phyloP scores from a whole-genome alignment of 1,139 yeast genomes.

The Lodderomyces elongisporus region DNA sequence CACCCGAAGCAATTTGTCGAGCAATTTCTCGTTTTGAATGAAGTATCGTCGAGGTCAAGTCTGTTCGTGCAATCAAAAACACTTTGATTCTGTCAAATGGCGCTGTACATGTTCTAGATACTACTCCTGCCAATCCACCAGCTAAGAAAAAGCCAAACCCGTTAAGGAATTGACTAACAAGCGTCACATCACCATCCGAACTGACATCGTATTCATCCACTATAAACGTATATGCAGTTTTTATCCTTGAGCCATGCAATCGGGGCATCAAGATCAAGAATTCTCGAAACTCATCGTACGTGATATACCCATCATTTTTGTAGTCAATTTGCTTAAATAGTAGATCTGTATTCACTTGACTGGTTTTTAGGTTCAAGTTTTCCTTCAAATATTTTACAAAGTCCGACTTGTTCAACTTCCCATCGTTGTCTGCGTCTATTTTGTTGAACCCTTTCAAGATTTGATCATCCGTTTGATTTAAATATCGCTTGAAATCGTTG shows the following conservation, averaged over 20 bases:
- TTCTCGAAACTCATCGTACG: slow-evolving; percentile 83
- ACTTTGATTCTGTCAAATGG: slow-evolving; percentile 95
- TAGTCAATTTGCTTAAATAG: slow-evolving; percentile 61
- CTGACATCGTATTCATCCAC: slow-evolving; percentile 75
- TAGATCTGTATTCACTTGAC: slow-evolving; percentile 49
- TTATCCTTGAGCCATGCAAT: slow-evolving; percentile 59
- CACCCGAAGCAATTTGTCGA: slow-evolving; percentile 33
- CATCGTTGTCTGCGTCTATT: slow-evolving; percentile 75
- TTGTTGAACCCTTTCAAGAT: slow-evolving; percentile 63
- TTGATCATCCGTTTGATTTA: slow-evolving; percentile 61
- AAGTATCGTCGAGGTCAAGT: slow-evolving; percentile 62
- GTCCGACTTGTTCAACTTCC: slow-evolving; percentile 62
- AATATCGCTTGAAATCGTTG: slow-evolving; percentile 57
- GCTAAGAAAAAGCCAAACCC: slow-evolving; percentile 90
- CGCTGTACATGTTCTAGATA: slow-evolving; percentile 95
- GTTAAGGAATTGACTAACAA: slow-evolving; percentile 70
- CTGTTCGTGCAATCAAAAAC: slow-evolving; percentile 87
- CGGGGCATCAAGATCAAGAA: slow-evolving; percentile 80
- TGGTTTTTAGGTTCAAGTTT: slow-evolving; percentile 48
- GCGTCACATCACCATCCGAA: slow-evolving; percentile 88
- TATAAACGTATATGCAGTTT: slow-evolving; percentile 77
- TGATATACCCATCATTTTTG: slow-evolving; percentile 63
- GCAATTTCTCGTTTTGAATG: slow-evolving; percentile 53
- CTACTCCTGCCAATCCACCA: slow-evolving; percentile 94
- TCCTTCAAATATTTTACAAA: slow-evolving; percentile 57